Conservation (phyloP, 176 grass and related monocot species). For the Eragrostis nindensis region DNA sequence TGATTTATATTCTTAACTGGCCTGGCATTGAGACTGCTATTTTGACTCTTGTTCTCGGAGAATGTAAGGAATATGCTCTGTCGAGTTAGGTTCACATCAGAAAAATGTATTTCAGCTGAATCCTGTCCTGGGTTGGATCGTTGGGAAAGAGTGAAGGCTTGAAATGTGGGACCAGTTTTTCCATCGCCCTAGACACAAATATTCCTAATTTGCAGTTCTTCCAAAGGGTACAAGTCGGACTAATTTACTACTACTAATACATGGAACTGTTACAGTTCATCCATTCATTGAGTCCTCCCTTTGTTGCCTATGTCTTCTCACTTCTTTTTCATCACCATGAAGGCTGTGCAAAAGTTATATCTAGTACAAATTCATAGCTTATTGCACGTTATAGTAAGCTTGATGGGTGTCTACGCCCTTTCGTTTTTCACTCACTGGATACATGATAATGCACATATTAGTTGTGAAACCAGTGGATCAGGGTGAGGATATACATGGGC, state of each 20-base stretch:
- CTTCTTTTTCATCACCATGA: not conserved
- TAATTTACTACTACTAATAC: not conserved
- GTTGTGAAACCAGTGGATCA: not conserved
- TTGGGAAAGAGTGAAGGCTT: no score
- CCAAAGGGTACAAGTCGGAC: not conserved
- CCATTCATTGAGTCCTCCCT: not conserved
- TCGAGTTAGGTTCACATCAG: not conserved
- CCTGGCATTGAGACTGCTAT: not conserved
- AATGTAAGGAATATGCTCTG: not conserved
- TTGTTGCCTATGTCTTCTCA: not conserved
- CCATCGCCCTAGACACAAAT: not conserved
- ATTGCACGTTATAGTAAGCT: not conserved
- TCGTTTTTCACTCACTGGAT: not conserved
- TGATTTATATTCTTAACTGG: not conserved
- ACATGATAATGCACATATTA: not conserved
- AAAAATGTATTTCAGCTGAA: not conserved
- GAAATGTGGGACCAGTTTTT: constrained; percentile 3
- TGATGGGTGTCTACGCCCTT: not conserved
- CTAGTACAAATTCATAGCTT: not conserved
- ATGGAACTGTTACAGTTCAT: not conserved
- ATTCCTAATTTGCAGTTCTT: constrained; percentile 15
- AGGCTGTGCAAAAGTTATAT: not conserved
- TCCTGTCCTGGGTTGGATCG: no score
- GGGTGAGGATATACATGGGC: not conserved
- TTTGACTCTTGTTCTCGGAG: constrained; percentile 2